These are phyloP conservation scores for Gossypium sturtianum DNA, from an alignment of 345 rosid species.

Conservation along the genomic window DNA sequence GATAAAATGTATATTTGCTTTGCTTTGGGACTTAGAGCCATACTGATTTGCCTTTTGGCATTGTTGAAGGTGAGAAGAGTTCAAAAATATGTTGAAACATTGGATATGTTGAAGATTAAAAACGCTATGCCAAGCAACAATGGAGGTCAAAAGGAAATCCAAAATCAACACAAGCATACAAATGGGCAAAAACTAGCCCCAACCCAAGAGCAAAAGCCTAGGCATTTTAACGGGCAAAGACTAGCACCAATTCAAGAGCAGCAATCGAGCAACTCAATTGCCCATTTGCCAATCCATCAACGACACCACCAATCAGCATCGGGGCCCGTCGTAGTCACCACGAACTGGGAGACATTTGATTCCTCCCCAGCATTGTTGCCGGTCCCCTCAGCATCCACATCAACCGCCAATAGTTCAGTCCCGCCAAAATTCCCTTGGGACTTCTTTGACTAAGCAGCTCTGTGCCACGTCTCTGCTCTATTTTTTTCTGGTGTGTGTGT, in stretches of 20 bases:
- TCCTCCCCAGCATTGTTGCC: slow-evolving; percentile 37
- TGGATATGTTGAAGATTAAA: slow-evolving; percentile 76
- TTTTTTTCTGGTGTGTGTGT: slow-evolving; percentile 26
- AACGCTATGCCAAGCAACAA: slow-evolving; percentile 45
- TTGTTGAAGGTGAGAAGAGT: slow-evolving; percentile 73
- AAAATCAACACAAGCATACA: slow-evolving; percentile 33
- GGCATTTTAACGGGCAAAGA: slow-evolving; percentile 36
- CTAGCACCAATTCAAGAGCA: slow-evolving; percentile 37
- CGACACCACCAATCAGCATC: slow-evolving; percentile 28
- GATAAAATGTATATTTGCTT: no score
- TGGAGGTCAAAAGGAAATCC: slow-evolving; percentile 29
- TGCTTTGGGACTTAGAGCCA: no score
- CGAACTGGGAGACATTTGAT: slow-evolving; percentile 93
- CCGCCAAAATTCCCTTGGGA: slow-evolving; percentile 93
- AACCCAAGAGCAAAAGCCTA: slow-evolving; percentile 34
- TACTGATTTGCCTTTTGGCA: neutral
- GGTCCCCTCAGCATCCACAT: slow-evolving; percentile 26
- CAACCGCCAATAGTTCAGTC: slow-evolving; percentile 25
- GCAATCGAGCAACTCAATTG: no score
- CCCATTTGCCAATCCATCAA: neutral
- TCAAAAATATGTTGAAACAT: slow-evolving; percentile 81
- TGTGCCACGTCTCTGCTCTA: slow-evolving; percentile 10
- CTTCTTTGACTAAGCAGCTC: slow-evolving; percentile 49
- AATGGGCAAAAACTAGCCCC: slow-evolving; percentile 37
- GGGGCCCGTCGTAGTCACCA: slow-evolving; percentile 58